Evolutionary conservation across 495 filamentous ascomycete species (phyloP).

Genomic region (Aspergillus sclerotiicarbonarius): DNA sequence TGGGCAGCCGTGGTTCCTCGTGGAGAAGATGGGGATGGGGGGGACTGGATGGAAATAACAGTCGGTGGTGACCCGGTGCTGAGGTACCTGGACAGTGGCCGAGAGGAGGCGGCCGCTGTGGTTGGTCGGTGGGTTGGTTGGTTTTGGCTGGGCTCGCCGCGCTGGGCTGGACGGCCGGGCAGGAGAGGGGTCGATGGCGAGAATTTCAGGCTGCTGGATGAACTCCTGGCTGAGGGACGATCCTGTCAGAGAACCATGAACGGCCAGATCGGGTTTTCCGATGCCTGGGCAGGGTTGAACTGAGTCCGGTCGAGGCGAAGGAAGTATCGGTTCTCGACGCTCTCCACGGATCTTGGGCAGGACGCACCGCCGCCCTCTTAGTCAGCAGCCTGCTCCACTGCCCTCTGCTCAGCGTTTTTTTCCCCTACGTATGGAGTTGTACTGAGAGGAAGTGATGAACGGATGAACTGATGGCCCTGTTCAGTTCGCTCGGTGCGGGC

Average conservation of each 20-base stretch:
- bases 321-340: neutral
- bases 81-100: constrained; percentile 10
- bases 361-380: neutral
- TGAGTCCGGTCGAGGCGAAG: neutral
- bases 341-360: neutral
- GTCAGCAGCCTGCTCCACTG: neutral
- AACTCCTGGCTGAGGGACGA: neutral
- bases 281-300: neutral
- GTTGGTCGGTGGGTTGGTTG: constrained; percentile 5
- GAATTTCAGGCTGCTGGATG: neutral
- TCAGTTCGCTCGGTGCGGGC: neutral
- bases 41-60: constrained; percentile 17
- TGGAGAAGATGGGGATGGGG: constrained; percentile 8
- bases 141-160: constrained; percentile 2
- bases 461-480: too few relatives aligned
- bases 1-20: constrained; percentile 3
- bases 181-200: neutral
- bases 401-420: neutral
- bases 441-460: too few relatives aligned
- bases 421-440: too few relatives aligned
- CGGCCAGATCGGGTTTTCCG: neutral
- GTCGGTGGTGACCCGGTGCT: neutral
- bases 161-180: too few relatives aligned
- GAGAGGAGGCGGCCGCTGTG: constrained; percentile 2
- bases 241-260: neutral